These are phyloP conservation scores for Penicillium sp. DNA, from an alignment of 2,329 filamentous ascomycete genomes.

Conservation along the genomic window DNA sequence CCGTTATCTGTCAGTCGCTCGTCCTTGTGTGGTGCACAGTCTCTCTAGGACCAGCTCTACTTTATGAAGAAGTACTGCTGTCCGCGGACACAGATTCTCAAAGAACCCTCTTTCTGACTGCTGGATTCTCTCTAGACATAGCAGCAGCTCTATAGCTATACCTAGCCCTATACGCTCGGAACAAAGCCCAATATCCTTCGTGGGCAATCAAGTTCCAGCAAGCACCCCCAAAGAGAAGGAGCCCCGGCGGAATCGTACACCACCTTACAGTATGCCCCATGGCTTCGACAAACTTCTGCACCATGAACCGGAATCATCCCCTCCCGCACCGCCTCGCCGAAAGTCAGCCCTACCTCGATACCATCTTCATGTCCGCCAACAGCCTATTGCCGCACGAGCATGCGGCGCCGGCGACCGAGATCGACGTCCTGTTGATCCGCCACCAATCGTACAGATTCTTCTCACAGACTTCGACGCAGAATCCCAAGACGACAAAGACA, in stretches of 20 bases:
- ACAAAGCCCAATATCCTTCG: slow-evolving; percentile 21
- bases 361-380: slow-evolving; percentile 46
- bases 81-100: background rate
- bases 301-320: slow-evolving; percentile 25
- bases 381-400: slow-evolving; percentile 47
- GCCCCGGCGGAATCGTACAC: slow-evolving; percentile 9
- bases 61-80: background rate
- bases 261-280: slow-evolving; percentile 32
- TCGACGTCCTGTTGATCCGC: slow-evolving; percentile 48
- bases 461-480: slow-evolving; percentile 45
- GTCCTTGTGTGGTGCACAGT: slow-evolving; percentile 2
- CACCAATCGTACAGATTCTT: slow-evolving; percentile 49
- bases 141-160: slow-evolving; percentile 28
- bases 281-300: slow-evolving; percentile 41
- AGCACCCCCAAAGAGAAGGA: slow-evolving; percentile 11
- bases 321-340: slow-evolving; percentile 24
- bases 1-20: slow-evolving; percentile 17
- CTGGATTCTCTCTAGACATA: slow-evolving; percentile 21
- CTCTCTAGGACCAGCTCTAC: background rate
- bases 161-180: slow-evolving; percentile 32
- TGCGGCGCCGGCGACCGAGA: slow-evolving; percentile 49
- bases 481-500: slow-evolving; percentile 37
- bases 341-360: slow-evolving; percentile 32
- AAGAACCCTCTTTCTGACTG: slow-evolving; percentile 18
- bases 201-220: slow-evolving; percentile 7